phyloP scores from a whole-genome alignment of 2,329 filamentous ascomycete species.

The Monascus ruber region DNA sequence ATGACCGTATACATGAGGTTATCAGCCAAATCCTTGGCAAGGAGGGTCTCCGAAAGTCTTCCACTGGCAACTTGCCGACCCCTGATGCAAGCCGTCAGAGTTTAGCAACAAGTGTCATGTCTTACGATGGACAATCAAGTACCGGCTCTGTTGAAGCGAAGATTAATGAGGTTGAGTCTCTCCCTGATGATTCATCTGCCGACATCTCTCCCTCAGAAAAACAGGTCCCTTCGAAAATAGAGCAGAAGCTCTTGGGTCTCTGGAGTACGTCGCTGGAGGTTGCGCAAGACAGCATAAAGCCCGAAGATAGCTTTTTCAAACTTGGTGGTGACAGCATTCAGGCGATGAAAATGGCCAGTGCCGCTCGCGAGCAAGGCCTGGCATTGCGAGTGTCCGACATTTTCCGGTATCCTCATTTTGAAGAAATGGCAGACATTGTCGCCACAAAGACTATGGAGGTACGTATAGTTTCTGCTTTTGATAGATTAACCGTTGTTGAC shows the following conservation, averaged over 20 bases:
- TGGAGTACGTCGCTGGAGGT: constrained; percentile 28
- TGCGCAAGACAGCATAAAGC: constrained; percentile 19
- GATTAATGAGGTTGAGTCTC: too few relatives aligned
- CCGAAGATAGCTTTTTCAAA: constrained; percentile 33
- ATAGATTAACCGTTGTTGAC: too few relatives aligned
- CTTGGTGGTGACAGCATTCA: constrained; percentile 31
- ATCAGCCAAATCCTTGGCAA: constrained; percentile 15
- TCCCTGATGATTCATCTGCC: too few relatives aligned
- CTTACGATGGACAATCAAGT: too few relatives aligned
- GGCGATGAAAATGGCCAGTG: constrained; percentile 31
- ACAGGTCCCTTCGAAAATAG: constrained; percentile 14
- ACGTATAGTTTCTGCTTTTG: background rate
- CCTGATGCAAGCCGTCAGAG: background rate
- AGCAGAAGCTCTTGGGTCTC: constrained; percentile 26
- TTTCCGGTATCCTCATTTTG: constrained; percentile 31
- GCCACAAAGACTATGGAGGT: constrained; percentile 5
- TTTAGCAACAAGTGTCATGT: too few relatives aligned
- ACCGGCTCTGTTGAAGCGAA: too few relatives aligned
- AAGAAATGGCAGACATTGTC: constrained; percentile 26
- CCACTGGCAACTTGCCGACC: background rate
- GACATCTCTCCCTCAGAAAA: background rate
- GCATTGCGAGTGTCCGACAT: constrained; percentile 33
- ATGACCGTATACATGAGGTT: constrained; percentile 23
- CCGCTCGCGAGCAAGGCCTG: constrained; percentile 28
- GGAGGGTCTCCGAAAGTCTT: background rate